Base-by-base conservation (phyloP, 345 rosid genomes). In the Fremontodendron californicum region DNA sequence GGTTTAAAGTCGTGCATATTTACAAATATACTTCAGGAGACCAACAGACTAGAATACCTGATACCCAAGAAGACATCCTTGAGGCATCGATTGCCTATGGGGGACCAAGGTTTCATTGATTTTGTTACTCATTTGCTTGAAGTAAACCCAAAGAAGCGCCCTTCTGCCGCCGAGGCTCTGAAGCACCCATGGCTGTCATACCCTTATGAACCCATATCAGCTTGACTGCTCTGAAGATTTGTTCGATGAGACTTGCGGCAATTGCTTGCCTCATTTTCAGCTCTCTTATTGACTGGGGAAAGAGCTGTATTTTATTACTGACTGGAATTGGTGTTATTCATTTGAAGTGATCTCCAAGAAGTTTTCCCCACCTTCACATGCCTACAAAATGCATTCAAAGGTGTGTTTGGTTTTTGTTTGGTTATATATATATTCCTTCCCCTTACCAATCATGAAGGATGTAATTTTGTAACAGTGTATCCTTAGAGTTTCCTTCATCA, bases 81-180 rank as follows among this genome's bases (percentile, higher is more conserved):
- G 80, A 85, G 94, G 86, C 99, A 91, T 77, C 87, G 99, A 51
- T 75, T 95, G 78, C 98, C 94, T 10, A 95, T 93, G 98, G 99
- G 97, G n/a, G 99, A 95, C 77, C 98, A 90, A 83, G 99, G 94
- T 33, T 95, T 95, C 85, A 86, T 90, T 25, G 99, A 92, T 75
- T 95, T 95, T 80, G 97, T 95, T 15, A 80, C 82, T 46, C 89
- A 95, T 88, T 85, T 95, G 86, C 97, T 95, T 48, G 97, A 93
- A 86, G 83, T 90, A 63, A 92, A 93, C 88, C 99, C 99, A 54
- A 89, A 85, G 86, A 92, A 89, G 86, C 98, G 99, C 39, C 99
- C 97, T 11, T 88, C 98, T 27, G 98, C 98, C 33, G 66, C 85
- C 0, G 96, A 93, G 81, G 99, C 99, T 77, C 85, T 95, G 80